These are phyloP conservation scores for Lipomyces sp. DNA, from an alignment of 805 yeast species.

Conservation along the genomic window DNA sequence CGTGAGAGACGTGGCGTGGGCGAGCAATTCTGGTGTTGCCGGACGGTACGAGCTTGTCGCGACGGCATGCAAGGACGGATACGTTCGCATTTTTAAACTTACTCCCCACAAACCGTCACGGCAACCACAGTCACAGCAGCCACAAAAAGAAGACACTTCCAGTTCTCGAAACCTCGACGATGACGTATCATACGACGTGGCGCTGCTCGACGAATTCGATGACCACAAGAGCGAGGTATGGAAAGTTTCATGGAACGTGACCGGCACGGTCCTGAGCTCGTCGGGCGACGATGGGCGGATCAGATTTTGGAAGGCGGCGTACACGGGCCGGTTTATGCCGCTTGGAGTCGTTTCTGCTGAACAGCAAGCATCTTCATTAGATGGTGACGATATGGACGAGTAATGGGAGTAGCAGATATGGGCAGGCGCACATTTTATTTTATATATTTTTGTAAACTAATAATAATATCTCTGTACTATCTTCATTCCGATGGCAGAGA, in stretches of 20 bases:
- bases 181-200: constrained; percentile 44
- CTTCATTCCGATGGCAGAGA: too few relatives aligned
- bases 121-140: too few relatives aligned
- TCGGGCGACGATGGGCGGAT: constrained; percentile 96
- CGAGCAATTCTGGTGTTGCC: constrained; percentile 35
- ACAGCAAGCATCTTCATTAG: constrained; percentile 26
- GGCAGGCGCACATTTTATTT: too few relatives aligned
- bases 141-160: too few relatives aligned
- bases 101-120: constrained; percentile 30
- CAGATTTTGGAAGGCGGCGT: constrained; percentile 86
- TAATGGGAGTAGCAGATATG: too few relatives aligned
- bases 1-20: constrained; percentile 28
- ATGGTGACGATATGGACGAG: constrained; percentile 11
- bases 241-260: constrained; percentile 92
- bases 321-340: constrained; percentile 82
- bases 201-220: constrained; percentile 60
- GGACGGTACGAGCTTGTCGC: constrained; percentile 87
- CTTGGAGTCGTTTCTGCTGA: constrained; percentile 79
- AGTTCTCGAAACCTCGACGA: constrained; percentile 21
- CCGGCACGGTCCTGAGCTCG: constrained; percentile 87
- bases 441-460: too few relatives aligned
- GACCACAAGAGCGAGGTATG: constrained; percentile 90
- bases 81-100: constrained; percentile 77
- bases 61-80: constrained; percentile 94
- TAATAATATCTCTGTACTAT: too few relatives aligned